Evolutionary conservation across 805 yeast genomes (phyloP).

Genomic region (Saccharomycopsis sp.): DNA sequence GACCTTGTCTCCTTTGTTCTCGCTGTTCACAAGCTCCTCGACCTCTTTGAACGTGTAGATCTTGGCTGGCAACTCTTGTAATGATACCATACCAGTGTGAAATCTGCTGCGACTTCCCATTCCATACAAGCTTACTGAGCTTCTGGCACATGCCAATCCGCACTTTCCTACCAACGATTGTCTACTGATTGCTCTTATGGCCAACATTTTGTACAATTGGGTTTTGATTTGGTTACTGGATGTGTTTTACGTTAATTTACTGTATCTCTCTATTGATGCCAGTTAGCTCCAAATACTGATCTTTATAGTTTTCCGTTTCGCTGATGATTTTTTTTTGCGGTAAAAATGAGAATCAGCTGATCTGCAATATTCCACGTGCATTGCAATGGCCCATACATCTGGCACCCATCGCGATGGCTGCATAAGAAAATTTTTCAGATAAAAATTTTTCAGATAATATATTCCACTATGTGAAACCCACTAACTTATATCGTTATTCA

Average conservation of each 20-base stretch:
- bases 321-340: too few relatives aligned
- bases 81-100: background rate
- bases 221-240: too few relatives aligned
- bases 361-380: background rate
- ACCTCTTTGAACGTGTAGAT: conserved; percentile 47
- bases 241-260: background rate
- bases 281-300: too few relatives aligned
- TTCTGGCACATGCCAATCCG: background rate
- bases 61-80: conserved; percentile 31
- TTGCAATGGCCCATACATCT: background rate
- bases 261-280: background rate
- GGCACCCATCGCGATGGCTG: background rate
- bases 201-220: background rate
- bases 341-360: background rate
- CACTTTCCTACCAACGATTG: background rate
- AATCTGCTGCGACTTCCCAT: background rate
- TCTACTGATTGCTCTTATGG: background rate
- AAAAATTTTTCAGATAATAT: background rate
- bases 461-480: too few relatives aligned
- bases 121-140: background rate
- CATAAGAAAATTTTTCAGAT: background rate
- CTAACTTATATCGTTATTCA: too few relatives aligned
- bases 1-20: conserved; percentile 41
- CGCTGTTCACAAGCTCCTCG: conserved; percentile 38
- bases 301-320: too few relatives aligned